Evolutionary conservation across 345 rosid species (phyloP).

Genomic region (Citrus reticulata): DNA sequence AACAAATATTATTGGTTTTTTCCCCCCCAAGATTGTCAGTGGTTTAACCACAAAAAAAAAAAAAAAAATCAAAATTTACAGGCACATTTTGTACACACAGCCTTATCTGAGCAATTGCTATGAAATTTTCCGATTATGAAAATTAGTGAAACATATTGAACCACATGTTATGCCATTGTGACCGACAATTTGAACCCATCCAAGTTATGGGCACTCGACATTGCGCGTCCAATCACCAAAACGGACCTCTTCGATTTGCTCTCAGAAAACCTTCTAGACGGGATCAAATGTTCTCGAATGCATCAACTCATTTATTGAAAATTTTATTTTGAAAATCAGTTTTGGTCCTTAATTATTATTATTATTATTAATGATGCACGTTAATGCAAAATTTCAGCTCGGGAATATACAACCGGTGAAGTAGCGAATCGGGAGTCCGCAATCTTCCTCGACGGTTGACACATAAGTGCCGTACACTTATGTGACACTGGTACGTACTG

Average conservation of each 20-base stretch:
- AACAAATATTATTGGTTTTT: too few relatives aligned
- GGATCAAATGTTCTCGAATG: too few relatives aligned
- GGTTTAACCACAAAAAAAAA: too few relatives aligned
- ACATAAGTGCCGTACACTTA: neutral
- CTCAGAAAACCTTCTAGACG: too few relatives aligned
- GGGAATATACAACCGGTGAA: neutral
- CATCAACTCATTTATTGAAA: too few relatives aligned
- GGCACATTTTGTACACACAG: neutral
- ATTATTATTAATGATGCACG: neutral
- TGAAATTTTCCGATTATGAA: neutral
- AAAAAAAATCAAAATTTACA: too few relatives aligned
- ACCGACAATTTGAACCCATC: slow-evolving; percentile 15
- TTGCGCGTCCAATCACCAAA: slow-evolving; percentile 7
- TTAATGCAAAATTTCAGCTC: too few relatives aligned
- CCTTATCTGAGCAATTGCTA: too few relatives aligned
- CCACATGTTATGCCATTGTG: neutral
- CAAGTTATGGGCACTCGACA: slow-evolving; percentile 14
- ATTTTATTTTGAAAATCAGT: too few relatives aligned
- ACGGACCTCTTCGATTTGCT: neutral
- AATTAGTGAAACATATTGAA: slow-evolving; percentile 3
- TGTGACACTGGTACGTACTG: neutral
- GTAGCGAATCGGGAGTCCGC: neutral
- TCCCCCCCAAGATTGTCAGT: too few relatives aligned
- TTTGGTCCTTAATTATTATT: neutral
- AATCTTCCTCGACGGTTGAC: neutral